These are phyloP conservation scores for Microbotryum saponariae DNA, from an alignment of 1,284 basidiomycete species.

Conservation along the genomic window DNA sequence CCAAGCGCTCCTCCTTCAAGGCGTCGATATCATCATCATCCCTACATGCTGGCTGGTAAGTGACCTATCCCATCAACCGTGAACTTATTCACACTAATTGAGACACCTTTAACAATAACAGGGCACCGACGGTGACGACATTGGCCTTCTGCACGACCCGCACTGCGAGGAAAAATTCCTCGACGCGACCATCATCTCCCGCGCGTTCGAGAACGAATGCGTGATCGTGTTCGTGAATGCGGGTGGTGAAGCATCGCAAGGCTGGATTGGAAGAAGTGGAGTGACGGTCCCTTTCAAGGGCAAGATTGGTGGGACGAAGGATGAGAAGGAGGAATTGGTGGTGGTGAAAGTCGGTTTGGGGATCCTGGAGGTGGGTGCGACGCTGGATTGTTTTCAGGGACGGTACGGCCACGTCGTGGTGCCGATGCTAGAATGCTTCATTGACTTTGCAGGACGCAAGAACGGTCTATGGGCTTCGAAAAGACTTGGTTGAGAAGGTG, in stretches of 20 bases:
- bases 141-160: conserved; percentile 12
- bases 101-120: neutral
- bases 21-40: conserved; percentile 17
- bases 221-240: conserved; percentile 27
- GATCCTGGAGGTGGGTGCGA: conserved; percentile 20
- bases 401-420: too few relatives aligned
- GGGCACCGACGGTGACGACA: conserved; percentile 11
- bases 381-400: neutral
- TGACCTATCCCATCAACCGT: conserved; percentile 1
- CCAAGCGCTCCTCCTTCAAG: conserved; percentile 26
- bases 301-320: conserved; percentile 18
- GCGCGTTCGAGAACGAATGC: conserved; percentile 35
- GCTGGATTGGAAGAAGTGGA: conserved; percentile 25
- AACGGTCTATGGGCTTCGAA: conserved; percentile 29
- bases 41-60: conserved; percentile 8
- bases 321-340: conserved; percentile 28
- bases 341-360: conserved; percentile 30
- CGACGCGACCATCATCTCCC: conserved; percentile 24
- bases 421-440: neutral
- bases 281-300: conserved; percentile 35
- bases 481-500: conserved; percentile 17
- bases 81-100: conserved; percentile 6
- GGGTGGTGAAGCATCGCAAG: conserved; percentile 25
- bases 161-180: conserved; percentile 27
- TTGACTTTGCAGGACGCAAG: conserved; percentile 26